Base-by-base conservation (phyloP, 1,284 basidiomycete genomes). In the Microbotryum saponariae region DNA sequence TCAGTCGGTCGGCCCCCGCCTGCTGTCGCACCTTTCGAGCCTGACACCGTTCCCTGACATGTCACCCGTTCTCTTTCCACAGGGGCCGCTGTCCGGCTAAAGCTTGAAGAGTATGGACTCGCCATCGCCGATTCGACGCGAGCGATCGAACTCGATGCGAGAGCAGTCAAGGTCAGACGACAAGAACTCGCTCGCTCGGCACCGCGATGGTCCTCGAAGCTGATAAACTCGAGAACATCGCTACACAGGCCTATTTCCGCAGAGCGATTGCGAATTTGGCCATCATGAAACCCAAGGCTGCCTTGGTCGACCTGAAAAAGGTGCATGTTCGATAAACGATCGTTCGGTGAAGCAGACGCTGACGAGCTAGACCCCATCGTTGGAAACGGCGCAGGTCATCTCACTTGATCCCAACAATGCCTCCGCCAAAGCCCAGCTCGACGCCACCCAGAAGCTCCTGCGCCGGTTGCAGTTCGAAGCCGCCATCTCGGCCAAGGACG, bases 191-290 rank as follows among this genome's bases (percentile, higher is more conserved):
- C 37, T 12, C 31, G 18, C 33, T 18, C 18, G 33, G n/a, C 42
- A 6, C 29, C 12, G 18, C 33, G 31, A 12, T 27, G 27, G 6
- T 7, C 27, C 48, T 20, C 16, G 4, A 6, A 6, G 45, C 9
- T 29, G 10, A 27, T 20, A 21, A 18, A 7, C 14, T 21, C 75
- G 75, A 4, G 25, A 75, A 73, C 70, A 86, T 86, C 46, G 78
- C 73, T 3, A 21, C 14, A 9, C 42, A 68, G 52, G 56, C 61
- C 23, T 61, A 69, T 64, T 77, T 74, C 73, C 89, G 92, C 65
- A 87, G 96, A 56, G 94, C 90, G 54, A 87, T 88, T 70, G 96
- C 92, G 67, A 85, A 94, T 72, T 82, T 99, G 62, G 88, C 94
- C 73, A 89, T 91, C 58, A 77, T 97, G 62, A 87, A 88, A 72